Percentiles rank a stretch among this genome's conserved stretches.
These are phyloP conservation scores for Apophysomyces ossiformis DNA, from an alignment of 371 early-diverging fungal genomes.

Conservation along the genomic window DNA sequence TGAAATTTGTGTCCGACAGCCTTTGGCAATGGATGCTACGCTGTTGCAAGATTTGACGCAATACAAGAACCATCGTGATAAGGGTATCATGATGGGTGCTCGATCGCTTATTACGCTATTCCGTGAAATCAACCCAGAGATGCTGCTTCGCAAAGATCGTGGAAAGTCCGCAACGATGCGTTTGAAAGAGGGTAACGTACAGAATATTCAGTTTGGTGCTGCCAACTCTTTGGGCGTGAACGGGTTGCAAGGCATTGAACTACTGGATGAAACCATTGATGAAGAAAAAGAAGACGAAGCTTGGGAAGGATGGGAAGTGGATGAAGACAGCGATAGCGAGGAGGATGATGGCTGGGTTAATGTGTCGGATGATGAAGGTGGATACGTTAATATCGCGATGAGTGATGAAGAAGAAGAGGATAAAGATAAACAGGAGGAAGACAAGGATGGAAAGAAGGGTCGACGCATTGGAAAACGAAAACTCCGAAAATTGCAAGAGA, in stretches of 20 bases:
- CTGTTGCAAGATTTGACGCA: conserved; percentile 87
- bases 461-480: conserved; percentile 56
- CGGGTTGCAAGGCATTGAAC: conserved; percentile 82
- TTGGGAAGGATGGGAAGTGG: conserved; percentile 68
- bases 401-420: conserved; percentile 44
- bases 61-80: conserved; percentile 91
- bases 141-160: conserved; percentile 90
- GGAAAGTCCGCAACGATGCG: conserved; percentile 82
- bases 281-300: conserved; percentile 59
- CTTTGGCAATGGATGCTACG: conserved; percentile 88
- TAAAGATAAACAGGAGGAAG: conserved; percentile 11
- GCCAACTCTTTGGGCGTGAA: conserved; percentile 56
- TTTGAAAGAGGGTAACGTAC: conserved; percentile 67
- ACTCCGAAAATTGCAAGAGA: conserved; percentile 48
- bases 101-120: conserved; percentile 87
- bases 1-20: conserved; percentile 89
- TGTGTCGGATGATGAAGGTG: conserved; percentile 54
- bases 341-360: conserved; percentile 54
- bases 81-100: conserved; percentile 91
- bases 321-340: conserved; percentile 55
- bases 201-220: conserved; percentile 72
- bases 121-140: conserved; percentile 92
- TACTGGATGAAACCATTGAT: conserved; percentile 51
- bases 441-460: conserved; percentile 17
- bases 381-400: conserved; percentile 44